Conservation (phyloP, 2,329 filamentous ascomycete genomes). For the Colletotrichum siamense region DNA sequence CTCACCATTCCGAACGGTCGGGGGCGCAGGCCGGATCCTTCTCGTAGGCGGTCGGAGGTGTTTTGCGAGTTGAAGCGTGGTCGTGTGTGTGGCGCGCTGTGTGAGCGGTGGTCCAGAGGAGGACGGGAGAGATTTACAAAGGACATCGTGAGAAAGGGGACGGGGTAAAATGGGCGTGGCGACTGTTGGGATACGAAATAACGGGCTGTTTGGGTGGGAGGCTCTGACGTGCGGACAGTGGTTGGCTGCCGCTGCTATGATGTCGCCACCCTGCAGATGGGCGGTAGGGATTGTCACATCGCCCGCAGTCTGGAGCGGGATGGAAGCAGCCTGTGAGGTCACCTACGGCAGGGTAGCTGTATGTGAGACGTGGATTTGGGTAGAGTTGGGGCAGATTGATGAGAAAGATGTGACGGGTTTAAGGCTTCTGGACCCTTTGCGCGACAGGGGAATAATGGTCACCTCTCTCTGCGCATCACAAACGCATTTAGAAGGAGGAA, state of each 20-base stretch:
- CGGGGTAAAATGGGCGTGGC: background rate
- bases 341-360: background rate
- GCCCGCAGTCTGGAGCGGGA: conserved; percentile 6
- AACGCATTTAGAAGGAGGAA: background rate
- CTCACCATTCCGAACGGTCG: conserved; percentile 45
- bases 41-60: conserved; percentile 57
- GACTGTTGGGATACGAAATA: background rate
- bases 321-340: background rate
- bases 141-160: conserved; percentile 6
- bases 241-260: conserved; percentile 6
- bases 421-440: background rate
- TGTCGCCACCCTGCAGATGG: conserved; percentile 22
- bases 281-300: conserved; percentile 15
- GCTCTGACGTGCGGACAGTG: conserved; percentile 6
- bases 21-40: conserved; percentile 44
- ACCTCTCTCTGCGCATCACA: background rate
- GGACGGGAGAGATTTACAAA: conserved; percentile 19
- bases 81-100: conserved; percentile 33
- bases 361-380: background rate
- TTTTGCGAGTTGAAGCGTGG: conserved; percentile 56
- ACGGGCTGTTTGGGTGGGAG: background rate
- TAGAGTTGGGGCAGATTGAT: background rate
- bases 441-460: background rate
- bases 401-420: background rate
- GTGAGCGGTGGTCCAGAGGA: conserved; percentile 8